Conservation (phyloP, 495 filamentous ascomycete genomes). For the Talaromyces proteolyticus region DNA sequence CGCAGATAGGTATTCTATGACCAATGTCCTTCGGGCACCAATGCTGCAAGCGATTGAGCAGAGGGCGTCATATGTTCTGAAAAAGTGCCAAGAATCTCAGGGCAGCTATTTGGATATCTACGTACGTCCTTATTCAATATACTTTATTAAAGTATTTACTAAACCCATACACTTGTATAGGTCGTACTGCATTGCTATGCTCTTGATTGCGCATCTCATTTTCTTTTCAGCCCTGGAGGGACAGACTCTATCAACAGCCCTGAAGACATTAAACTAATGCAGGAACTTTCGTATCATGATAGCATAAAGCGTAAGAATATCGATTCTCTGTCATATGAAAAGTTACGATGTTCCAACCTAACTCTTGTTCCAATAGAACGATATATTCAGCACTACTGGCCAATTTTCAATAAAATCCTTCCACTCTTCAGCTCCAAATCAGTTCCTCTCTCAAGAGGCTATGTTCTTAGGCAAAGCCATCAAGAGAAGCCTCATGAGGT, state of each 20-base stretch:
- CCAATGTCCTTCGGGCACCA: conserved; percentile 49
- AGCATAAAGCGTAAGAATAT: conserved; percentile 58
- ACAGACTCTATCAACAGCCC: conserved; percentile 45
- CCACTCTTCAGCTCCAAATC: conserved; percentile 18
- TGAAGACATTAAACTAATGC: conserved; percentile 55
- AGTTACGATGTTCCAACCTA: neutral
- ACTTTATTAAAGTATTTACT: too few species aligned
- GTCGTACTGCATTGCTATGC: conserved; percentile 53
- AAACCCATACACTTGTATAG: conserved; percentile 12
- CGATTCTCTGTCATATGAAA: too few species aligned
- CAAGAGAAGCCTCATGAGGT: conserved; percentile 16
- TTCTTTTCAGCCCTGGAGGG: conserved; percentile 57
- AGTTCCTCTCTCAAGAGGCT: conserved; percentile 24
- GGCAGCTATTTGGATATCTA: conserved; percentile 43
- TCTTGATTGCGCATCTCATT: conserved; percentile 59
- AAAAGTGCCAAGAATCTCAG: conserved; percentile 31
- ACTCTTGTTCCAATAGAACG: conserved; percentile 25
- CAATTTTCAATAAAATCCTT: conserved; percentile 20
- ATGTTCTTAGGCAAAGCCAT: conserved; percentile 19
- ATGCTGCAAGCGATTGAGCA: conserved; percentile 49
- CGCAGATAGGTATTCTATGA: conserved; percentile 61
- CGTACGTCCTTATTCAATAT: conserved; percentile 26
- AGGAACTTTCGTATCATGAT: conserved; percentile 58
- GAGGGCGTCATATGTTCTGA: conserved; percentile 44
- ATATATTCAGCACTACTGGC: conserved; percentile 33